These are phyloP conservation scores for Lolium rigidum DNA, from an alignment of 176 grass and related monocot genomes.

Conservation along the genomic window DNA sequence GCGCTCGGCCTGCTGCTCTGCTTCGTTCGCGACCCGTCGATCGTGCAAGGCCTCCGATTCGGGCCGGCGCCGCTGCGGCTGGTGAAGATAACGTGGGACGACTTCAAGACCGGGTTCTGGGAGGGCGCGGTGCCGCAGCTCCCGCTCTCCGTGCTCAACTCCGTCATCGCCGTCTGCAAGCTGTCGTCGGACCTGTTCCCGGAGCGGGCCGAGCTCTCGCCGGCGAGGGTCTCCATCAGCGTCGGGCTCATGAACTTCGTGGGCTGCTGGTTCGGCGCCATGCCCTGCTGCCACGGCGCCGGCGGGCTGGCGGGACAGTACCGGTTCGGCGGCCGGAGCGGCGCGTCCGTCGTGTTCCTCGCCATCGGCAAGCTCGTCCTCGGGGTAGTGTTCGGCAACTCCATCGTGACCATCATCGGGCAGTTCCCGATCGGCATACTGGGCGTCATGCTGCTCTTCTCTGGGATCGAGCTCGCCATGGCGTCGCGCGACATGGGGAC, in stretches of 20 bases:
- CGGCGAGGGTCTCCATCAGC: conserved; percentile 76
- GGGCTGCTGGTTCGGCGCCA: conserved; percentile 96
- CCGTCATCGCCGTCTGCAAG: conserved; percentile 95
- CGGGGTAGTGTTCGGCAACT: conserved; percentile 79
- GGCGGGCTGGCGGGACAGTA: conserved; percentile 90
- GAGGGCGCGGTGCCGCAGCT: conserved; percentile 81
- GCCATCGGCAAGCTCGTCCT: conserved; percentile 68
- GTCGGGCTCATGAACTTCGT: conserved; percentile 86
- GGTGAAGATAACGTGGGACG: conserved; percentile 64
- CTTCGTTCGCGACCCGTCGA: conserved; percentile 79
- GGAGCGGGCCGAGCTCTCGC: conserved; percentile 58
- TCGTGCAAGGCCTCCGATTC: conserved; percentile 57
- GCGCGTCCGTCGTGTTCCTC: conserved; percentile 83
- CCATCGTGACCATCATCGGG: conserved; percentile 72
- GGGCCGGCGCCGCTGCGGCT: conserved; percentile 66
- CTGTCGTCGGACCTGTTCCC: conserved; percentile 94
- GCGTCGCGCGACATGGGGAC: conserved; percentile 87
- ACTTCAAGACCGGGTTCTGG: conserved; percentile 75
- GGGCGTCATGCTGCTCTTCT: conserved; percentile 87
- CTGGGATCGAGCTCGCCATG: conserved; percentile 93
- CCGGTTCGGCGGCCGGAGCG: conserved; percentile 84
- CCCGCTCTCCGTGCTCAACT: conserved; percentile 85
- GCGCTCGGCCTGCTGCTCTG: conserved; percentile 69
- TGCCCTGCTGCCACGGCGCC: conserved; percentile 90
- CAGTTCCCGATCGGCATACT: conserved; percentile 85